Base-by-base conservation (phyloP, 345 rosid genomes). In the Brassica rapa region DNA sequence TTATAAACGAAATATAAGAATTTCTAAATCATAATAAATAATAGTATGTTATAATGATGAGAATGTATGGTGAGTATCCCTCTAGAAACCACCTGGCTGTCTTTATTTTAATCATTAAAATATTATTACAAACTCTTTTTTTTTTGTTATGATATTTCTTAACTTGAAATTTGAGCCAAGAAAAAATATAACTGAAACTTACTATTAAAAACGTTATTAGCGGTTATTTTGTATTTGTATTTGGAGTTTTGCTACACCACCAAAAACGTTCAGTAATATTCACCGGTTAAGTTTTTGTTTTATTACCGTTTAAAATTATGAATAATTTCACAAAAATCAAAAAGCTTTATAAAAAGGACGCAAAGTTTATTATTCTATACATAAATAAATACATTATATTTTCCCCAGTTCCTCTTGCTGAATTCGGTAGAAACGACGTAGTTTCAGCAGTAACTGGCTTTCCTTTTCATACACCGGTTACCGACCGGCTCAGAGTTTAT, bases 391-490 rank as follows among this genome's bases (percentile, higher is more conserved):
- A 21, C 66, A 14, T 49, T 49, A 6, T 14, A 49, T 5, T 14
- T 49, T 43, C 15, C 51, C 51, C 51, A 12, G 51, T 43, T 43
- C 51, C n/a, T 12, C 51, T 43, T 49, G 14, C 55, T 14, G 66
- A 23, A 39, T 4, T 71, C 66, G 33, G 14, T 3, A 8, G 1
- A 55, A 69, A 79, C 82, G 82, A 79, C 77, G 77, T 43, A 23
- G 82, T 72, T 66, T 71, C 1, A 0, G 12, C 12, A 32, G 5
- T 57, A 60, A 79, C 73, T 67, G 73, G 62, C 82, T 66, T 66
- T 66, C 63, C 68, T 55, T 76, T 70, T 72, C 77, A 72, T 41
- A 59, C 41, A 76, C 66, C 73, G 73, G 82, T 79, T 73, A 67
- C 70, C 32, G 62, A 78, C 67, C 43, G 49, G 51, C 51, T 5